Percentiles rank a stretch among this genome's conserved stretches.
Evolutionary conservation across 2,329 filamentous ascomycete species (phyloP).

Genomic region (Stachybotrys chartarum): DNA sequence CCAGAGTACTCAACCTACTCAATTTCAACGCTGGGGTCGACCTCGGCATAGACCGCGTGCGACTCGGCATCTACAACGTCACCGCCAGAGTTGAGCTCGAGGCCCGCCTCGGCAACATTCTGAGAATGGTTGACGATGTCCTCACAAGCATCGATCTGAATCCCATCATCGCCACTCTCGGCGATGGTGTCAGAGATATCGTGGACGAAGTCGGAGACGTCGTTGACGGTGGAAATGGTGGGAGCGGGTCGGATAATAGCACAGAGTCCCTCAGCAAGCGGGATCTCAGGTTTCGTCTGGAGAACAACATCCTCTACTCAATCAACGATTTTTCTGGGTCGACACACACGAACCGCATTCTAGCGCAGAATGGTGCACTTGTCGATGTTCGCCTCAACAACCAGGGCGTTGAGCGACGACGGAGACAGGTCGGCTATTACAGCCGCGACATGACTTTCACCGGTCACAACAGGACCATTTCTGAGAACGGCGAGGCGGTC

Average conservation of each 20-base stretch:
- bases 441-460: conserved; percentile 46
- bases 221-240: conserved; percentile 7
- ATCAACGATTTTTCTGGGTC: conserved; percentile 52
- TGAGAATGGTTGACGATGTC: conserved; percentile 51
- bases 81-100: conserved; percentile 52
- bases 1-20: conserved; percentile 38
- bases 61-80: conserved; percentile 50
- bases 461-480: conserved; percentile 41
- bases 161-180: conserved; percentile 49
- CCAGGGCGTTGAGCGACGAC: conserved; percentile 35
- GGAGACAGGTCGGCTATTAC: conserved; percentile 41
- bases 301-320: conserved; percentile 52
- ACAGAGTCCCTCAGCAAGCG: conserved; percentile 10
- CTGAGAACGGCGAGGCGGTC: conserved; percentile 31
- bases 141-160: conserved; percentile 54
- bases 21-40: conserved; percentile 56
- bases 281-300: conserved; percentile 35
- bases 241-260: neutral
- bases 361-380: conserved; percentile 47
- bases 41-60: conserved; percentile 48
- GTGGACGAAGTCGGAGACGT: conserved; percentile 26
- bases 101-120: conserved; percentile 51
- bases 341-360: conserved; percentile 47
- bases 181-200: conserved; percentile 39
- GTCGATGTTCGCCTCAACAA: conserved; percentile 49